Evolutionary conservation across 495 filamentous ascomycete genomes (phyloP).

Genomic region (Rostrohypoxylon terebratum): DNA sequence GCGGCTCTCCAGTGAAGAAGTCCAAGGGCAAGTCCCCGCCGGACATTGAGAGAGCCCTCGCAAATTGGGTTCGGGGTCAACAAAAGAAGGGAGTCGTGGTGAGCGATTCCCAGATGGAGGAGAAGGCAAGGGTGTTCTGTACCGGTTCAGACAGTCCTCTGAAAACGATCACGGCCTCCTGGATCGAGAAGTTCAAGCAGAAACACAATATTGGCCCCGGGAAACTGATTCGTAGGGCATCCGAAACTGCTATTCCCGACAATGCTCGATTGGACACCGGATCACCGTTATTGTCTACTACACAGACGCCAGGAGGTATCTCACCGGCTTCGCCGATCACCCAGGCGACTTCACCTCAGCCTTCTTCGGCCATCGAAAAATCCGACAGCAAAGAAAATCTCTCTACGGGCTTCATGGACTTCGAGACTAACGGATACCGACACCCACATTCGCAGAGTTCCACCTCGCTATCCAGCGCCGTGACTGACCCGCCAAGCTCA

Average conservation of each 20-base stretch:
- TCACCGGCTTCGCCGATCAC: constrained; percentile 79
- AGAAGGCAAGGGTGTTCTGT: constrained; percentile 89
- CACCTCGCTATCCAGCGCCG: constrained; percentile 66
- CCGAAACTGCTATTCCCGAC: constrained; percentile 71
- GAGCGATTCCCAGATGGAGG: constrained; percentile 84
- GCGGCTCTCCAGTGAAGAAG: constrained; percentile 87
- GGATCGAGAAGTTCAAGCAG: constrained; percentile 97
- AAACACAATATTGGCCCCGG: constrained; percentile 82
- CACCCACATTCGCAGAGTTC: constrained; percentile 67
- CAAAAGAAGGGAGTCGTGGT: constrained; percentile 80
- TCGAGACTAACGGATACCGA: constrained; percentile 63
- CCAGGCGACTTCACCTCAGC: constrained; percentile 69
- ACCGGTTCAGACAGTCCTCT: constrained; percentile 80
- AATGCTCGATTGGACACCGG: constrained; percentile 61
- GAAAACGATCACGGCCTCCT: constrained; percentile 78
- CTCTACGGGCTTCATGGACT: constrained; percentile 63
- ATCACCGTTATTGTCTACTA: constrained; percentile 64
- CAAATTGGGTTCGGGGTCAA: constrained; percentile 86
- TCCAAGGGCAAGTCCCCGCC: constrained; percentile 87
- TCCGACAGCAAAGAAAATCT: constrained; percentile 68
- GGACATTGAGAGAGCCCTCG: constrained; percentile 94
- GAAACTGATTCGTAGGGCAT: constrained; percentile 74
- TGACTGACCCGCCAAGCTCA: constrained; percentile 71
- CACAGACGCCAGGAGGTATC: constrained; percentile 75
- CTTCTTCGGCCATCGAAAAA: constrained; percentile 74